Evolutionary conservation across 163 green algal species (phyloP).

Genomic region (Trebouxiophyceae sp.): DNA sequence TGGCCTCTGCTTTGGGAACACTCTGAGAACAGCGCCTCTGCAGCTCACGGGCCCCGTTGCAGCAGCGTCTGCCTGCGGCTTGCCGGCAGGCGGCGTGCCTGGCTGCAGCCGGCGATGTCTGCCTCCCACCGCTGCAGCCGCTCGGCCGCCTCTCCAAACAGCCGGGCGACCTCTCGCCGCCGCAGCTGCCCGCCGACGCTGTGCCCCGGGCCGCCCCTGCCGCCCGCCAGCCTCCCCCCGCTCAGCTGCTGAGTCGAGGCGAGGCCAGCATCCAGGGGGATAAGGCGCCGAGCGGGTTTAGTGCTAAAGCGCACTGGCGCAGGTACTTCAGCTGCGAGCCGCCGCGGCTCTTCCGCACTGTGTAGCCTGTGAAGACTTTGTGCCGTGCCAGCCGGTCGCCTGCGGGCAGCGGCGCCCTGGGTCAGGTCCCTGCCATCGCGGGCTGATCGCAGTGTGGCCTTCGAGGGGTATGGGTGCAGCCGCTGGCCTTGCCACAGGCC

Average conservation of each 20-base stretch:
- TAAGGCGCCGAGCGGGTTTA: neutral
- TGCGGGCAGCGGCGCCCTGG: too few species aligned
- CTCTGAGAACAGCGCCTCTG: neutral
- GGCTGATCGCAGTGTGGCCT: too few species aligned
- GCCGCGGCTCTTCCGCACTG: slow-evolving; percentile 15
- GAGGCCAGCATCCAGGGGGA: neutral
- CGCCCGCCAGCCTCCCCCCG: neutral
- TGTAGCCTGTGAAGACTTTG: slow-evolving; percentile 27
- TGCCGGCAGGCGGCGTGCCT: neutral
- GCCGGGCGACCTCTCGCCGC: too few species aligned
- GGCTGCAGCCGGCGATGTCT: neutral
- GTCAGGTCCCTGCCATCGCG: too few species aligned
- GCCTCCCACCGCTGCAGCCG: neutral
- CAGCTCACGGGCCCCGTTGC: neutral
- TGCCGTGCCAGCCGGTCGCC: slow-evolving; percentile 10
- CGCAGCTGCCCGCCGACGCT: neutral
- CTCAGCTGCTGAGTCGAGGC: too few species aligned
- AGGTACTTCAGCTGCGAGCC: slow-evolving; percentile 21
- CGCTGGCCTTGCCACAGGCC: slow-evolving; percentile 9
- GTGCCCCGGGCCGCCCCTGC: too few species aligned
- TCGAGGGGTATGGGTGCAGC: too few species aligned
- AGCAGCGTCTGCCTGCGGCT: neutral
- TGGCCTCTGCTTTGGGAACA: neutral
- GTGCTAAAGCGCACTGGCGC: neutral
- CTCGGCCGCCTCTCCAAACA: neutral